Evolutionary conservation across 116 monocot genomes (phyloP).

Genomic region (Phalaenopsis hybrid): DNA sequence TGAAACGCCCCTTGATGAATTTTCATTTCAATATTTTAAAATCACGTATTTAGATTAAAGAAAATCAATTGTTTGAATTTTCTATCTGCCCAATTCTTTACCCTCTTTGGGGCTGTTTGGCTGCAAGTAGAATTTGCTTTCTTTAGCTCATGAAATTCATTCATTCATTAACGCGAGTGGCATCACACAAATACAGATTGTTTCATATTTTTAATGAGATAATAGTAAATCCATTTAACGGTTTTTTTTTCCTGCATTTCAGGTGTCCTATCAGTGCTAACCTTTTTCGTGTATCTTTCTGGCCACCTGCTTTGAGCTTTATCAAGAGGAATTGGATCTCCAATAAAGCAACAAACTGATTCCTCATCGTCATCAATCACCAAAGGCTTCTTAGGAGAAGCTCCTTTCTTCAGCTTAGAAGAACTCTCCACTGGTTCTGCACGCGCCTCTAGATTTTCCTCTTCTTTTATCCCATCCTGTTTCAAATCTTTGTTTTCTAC

Average conservation of each 20-base stretch:
- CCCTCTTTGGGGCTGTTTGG: too few species aligned
- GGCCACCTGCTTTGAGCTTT: conserved; percentile 1
- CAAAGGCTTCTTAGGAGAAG: background rate
- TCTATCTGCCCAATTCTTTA: too few species aligned
- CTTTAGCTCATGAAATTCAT: too few species aligned
- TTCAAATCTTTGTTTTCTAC: background rate
- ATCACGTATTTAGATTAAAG: too few species aligned
- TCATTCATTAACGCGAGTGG: too few species aligned
- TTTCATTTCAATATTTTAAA: background rate
- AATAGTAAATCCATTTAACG: too few species aligned
- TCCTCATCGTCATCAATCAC: background rate
- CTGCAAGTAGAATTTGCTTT: too few species aligned
- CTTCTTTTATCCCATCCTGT: background rate
- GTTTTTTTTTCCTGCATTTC: too few species aligned
- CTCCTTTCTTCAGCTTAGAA: background rate
- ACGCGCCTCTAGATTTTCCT: background rate
- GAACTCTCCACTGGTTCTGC: background rate
- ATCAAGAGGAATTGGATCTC: conserved; percentile 2
- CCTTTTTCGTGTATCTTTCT: background rate
- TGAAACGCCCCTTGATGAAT: background rate
- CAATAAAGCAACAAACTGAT: background rate
- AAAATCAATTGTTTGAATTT: background rate
- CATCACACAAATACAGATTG: too few species aligned
- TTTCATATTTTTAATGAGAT: too few species aligned
- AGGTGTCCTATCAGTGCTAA: background rate